Evolutionary conservation across 2,329 filamentous ascomycete genomes (phyloP).

Genomic region (Neofusicoccum kwambonambiense): DNA sequence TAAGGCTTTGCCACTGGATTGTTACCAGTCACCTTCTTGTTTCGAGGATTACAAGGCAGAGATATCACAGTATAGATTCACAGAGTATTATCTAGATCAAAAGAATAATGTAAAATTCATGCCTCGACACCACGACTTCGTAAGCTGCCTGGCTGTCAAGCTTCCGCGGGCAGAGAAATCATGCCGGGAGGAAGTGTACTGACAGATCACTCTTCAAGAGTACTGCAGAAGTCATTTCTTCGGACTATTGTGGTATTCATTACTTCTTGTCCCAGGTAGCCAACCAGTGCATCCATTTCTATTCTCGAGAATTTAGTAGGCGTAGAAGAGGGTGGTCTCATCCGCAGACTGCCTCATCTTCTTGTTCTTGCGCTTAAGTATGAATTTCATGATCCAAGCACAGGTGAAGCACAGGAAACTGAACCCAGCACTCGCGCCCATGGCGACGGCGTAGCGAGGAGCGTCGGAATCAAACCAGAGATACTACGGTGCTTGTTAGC

Average conservation of each 20-base stretch:
- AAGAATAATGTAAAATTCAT: neutral
- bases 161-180: too few species aligned
- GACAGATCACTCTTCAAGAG: too few species aligned
- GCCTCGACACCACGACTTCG: too few species aligned
- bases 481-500: conserved; percentile 24
- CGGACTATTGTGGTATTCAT: too few species aligned
- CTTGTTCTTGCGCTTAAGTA: conserved; percentile 34
- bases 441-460: conserved; percentile 32
- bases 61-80: neutral
- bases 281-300: neutral
- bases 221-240: too few species aligned
- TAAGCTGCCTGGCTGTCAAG: too few species aligned
- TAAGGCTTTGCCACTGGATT: neutral
- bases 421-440: conserved; percentile 33
- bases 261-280: too few species aligned
- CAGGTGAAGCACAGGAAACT: conserved; percentile 30
- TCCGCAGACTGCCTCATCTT: conserved; percentile 27
- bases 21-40: neutral
- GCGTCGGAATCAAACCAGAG: conserved; percentile 34
- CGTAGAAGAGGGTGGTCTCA: conserved; percentile 31
- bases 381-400: conserved; percentile 33
- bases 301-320: conserved; percentile 25
- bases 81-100: neutral
- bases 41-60: neutral
- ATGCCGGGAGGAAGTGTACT: too few species aligned